Percentiles rank a stretch among this genome's conserved stretches.
These are phyloP conservation scores for Cercophora scortea DNA, from an alignment of 495 filamentous ascomycete genomes.

Conservation along the genomic window DNA sequence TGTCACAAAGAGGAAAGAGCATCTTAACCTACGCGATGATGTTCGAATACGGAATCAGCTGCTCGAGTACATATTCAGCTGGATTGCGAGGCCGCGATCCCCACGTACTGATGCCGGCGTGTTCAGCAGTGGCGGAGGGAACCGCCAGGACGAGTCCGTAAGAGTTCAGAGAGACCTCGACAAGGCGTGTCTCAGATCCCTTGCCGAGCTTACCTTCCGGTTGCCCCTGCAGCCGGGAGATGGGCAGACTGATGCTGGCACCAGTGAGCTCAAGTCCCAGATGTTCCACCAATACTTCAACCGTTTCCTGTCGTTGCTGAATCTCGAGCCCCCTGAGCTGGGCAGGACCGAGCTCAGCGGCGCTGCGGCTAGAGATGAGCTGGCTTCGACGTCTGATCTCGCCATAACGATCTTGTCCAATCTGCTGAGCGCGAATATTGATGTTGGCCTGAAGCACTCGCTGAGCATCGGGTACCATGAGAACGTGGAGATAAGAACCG, in stretches of 20 bases:
- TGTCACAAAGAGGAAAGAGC: slow-evolving; percentile 56
- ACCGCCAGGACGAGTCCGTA: slow-evolving; percentile 41
- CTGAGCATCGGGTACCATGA: slow-evolving; percentile 60
- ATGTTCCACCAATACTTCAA: slow-evolving; percentile 65
- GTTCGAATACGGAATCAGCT: slow-evolving; percentile 57
- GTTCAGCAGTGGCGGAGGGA: slow-evolving; percentile 4
- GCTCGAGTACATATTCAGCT: slow-evolving; percentile 54
- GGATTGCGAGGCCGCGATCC: slow-evolving; percentile 51
- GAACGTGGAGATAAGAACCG: slow-evolving; percentile 56
- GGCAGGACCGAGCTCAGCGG: slow-evolving; percentile 32
- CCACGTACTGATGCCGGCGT: slow-evolving; percentile 19
- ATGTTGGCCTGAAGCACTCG: slow-evolving; percentile 58
- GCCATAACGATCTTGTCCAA: slow-evolving; percentile 59
- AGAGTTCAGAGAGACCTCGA: slow-evolving; percentile 55
- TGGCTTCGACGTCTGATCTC: slow-evolving; percentile 45
- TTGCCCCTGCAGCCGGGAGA: slow-evolving; percentile 57
- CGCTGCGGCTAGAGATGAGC: slow-evolving; percentile 33
- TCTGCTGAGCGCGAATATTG: slow-evolving; percentile 58
- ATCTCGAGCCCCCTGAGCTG: slow-evolving; percentile 42
- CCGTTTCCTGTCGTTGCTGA: slow-evolving; percentile 52
- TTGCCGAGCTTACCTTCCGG: slow-evolving; percentile 55
- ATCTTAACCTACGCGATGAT: slow-evolving; percentile 57
- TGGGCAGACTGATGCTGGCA: slow-evolving; percentile 51
- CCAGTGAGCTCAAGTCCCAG: slow-evolving; percentile 53
- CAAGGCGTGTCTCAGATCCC: slow-evolving; percentile 50